Conservation (phyloP, 805 yeast genomes). For the Metschnikowia arizonensis region DNA sequence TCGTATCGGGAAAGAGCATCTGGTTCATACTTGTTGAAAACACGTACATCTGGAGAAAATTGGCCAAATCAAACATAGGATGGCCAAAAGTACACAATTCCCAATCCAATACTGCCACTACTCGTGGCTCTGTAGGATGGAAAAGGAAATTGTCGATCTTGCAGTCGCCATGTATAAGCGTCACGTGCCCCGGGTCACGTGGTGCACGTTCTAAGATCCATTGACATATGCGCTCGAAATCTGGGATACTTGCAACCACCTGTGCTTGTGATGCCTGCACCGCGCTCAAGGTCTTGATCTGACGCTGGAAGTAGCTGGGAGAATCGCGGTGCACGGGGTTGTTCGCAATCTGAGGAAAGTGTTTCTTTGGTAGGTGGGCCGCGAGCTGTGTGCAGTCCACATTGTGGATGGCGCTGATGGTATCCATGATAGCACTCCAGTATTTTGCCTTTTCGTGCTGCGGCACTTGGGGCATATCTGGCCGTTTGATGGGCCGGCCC, state of each 20-base stretch:
- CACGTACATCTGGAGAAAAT: conserved; percentile 52
- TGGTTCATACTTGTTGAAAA: conserved; percentile 38
- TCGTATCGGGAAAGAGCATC: conserved; percentile 21
- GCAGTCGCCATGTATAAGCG: conserved; percentile 62
- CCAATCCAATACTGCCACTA: conserved; percentile 61
- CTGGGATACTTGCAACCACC: conserved; percentile 46
- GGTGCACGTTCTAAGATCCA: conserved; percentile 47
- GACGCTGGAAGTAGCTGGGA: conserved; percentile 49
- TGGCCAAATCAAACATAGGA: conserved; percentile 59
- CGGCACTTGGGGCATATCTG: conserved; percentile 40
- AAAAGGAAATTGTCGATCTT: conserved; percentile 61
- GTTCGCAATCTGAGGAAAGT: conserved; percentile 44
- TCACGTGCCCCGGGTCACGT: conserved; percentile 39
- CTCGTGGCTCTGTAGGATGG: conserved; percentile 47
- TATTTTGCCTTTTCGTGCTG: conserved; percentile 23
- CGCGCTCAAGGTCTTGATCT: conserved; percentile 42
- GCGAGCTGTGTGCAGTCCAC: conserved; percentile 43
- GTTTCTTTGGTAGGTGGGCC: conserved; percentile 40
- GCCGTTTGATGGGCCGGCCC: conserved; percentile 55
- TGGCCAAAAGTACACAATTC: conserved; percentile 63
- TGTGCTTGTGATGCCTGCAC: conserved; percentile 39
- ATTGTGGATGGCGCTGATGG: conserved; percentile 48
- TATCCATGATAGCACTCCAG: conserved; percentile 48
- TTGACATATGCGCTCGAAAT: conserved; percentile 37
- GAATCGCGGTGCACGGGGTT: conserved; percentile 8